phyloP scores from a whole-genome alignment of 805 yeast species.

The Candida methanosorbosa region DNA sequence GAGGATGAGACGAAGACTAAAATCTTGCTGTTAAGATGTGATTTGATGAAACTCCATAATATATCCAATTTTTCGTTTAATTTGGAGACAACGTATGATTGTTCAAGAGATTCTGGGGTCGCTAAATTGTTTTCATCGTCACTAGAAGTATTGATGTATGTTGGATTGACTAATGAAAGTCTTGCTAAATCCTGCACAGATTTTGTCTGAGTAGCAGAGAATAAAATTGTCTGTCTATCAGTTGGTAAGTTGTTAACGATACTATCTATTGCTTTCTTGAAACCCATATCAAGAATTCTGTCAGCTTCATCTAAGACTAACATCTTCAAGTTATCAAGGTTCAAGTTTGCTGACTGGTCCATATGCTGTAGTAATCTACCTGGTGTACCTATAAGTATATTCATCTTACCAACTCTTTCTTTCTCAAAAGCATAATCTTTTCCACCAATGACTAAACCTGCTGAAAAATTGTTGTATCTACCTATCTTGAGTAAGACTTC shows the following conservation, averaged over 20 bases:
- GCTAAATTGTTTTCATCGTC: slow-evolving; percentile 13
- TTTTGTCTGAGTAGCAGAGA: slow-evolving; percentile 87
- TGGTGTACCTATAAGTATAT: slow-evolving; percentile 85
- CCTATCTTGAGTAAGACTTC: slow-evolving; percentile 84
- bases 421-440: slow-evolving; percentile 77
- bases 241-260: slow-evolving; percentile 73
- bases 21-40: slow-evolving; percentile 74
- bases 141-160: slow-evolving; percentile 39
- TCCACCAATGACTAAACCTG: slow-evolving; percentile 91
- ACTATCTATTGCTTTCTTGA: slow-evolving; percentile 72
- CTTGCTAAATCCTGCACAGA: slow-evolving; percentile 77
- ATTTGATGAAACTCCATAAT: slow-evolving; percentile 76
- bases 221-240: slow-evolving; percentile 73
- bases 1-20: slow-evolving; percentile 81
- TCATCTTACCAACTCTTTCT: slow-evolving; percentile 71
- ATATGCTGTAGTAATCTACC: slow-evolving; percentile 85
- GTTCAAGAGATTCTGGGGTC: slow-evolving; percentile 82
- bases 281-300: slow-evolving; percentile 89
- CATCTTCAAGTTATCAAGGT: slow-evolving; percentile 64
- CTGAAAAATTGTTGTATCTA: slow-evolving; percentile 63
- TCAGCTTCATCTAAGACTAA: slow-evolving; percentile 89
- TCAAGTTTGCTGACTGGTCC: slow-evolving; percentile 82
- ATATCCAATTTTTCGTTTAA: slow-evolving; percentile 78
- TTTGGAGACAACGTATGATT: slow-evolving; percentile 64
- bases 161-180: slow-evolving; percentile 58